These are phyloP conservation scores for Acanthochlamys bracteata DNA, from an alignment of 106 monocot genomes.

Conservation along the genomic window DNA sequence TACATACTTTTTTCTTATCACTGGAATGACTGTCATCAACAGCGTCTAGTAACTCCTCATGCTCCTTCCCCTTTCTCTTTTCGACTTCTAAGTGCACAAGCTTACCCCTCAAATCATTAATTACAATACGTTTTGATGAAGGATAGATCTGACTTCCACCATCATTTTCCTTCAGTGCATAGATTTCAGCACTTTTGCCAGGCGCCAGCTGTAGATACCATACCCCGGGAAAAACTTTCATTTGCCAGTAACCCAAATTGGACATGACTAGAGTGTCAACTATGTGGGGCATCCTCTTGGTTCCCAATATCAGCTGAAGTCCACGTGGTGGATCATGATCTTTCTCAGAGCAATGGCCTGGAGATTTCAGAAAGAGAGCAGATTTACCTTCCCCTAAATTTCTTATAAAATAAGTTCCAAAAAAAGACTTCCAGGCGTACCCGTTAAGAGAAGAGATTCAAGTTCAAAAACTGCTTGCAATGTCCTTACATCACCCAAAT, in stretches of 20 bases:
- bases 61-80: constrained; percentile 78
- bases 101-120: constrained; percentile 89
- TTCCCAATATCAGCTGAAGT: constrained; percentile 92
- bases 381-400: not conserved
- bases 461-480: constrained; percentile 96
- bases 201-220: constrained; percentile 92
- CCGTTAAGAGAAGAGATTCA: constrained; percentile 92
- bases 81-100: constrained; percentile 65
- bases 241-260: constrained; percentile 98
- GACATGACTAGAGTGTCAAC: constrained; percentile 99
- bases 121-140: constrained; percentile 48
- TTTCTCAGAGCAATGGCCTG: constrained; percentile 95
- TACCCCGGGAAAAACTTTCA: constrained; percentile 93
- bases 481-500: constrained; percentile 70
- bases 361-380: not conserved
- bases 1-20: constrained; percentile 39
- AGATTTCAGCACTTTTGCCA: constrained; percentile 87
- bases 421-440: constrained; percentile 9
- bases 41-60: constrained; percentile 61
- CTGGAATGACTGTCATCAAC: constrained; percentile 37
- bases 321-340: constrained; percentile 94
- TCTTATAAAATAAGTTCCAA: not conserved
- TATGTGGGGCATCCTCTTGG: constrained; percentile 56
- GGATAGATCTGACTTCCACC: constrained; percentile 17
- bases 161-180: constrained; percentile 48